Evolutionary conservation across 176 grass and related monocot genomes (phyloP).

Genomic region (Aegilops umbellulata): DNA sequence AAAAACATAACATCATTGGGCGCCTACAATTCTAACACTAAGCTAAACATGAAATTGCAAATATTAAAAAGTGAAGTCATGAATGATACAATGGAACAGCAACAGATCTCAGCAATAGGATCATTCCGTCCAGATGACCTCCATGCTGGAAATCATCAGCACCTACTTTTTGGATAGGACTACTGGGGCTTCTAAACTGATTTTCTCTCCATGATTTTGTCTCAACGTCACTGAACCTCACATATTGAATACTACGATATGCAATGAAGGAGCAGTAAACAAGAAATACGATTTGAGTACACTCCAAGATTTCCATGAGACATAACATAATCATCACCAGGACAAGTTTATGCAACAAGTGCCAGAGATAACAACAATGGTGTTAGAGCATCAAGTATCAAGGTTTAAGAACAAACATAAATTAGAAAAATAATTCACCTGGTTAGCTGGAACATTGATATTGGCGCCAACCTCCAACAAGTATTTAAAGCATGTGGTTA

Average conservation of each 20-base stretch:
- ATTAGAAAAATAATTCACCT: not conserved
- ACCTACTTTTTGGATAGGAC: not conserved
- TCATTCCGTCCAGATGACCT: not conserved
- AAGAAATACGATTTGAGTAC: not conserved
- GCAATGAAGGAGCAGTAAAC: not conserved
- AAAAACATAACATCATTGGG: not conserved
- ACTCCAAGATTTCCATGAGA: not conserved
- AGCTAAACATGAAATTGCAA: not conserved
- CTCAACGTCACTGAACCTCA: not conserved
- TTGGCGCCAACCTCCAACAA: conserved; percentile 6
- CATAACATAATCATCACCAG: not conserved
- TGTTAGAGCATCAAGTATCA: not conserved
- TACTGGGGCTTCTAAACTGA: not conserved
- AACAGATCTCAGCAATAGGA: not conserved
- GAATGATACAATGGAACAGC: not conserved
- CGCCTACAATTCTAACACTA: not conserved
- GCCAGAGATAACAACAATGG: not conserved
- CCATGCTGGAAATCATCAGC: not conserved
- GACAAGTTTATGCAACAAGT: not conserved
- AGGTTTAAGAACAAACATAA: not conserved
- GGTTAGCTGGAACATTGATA: not conserved
- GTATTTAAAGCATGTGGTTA: conserved; percentile 14
- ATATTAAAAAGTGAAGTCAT: not conserved
- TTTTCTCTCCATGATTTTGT: not conserved
- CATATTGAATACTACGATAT: not conserved